These are phyloP conservation scores for Aureobasidium subglaciale DNA, from an alignment of 2,329 filamentous ascomycete species.

Conservation along the genomic window DNA sequence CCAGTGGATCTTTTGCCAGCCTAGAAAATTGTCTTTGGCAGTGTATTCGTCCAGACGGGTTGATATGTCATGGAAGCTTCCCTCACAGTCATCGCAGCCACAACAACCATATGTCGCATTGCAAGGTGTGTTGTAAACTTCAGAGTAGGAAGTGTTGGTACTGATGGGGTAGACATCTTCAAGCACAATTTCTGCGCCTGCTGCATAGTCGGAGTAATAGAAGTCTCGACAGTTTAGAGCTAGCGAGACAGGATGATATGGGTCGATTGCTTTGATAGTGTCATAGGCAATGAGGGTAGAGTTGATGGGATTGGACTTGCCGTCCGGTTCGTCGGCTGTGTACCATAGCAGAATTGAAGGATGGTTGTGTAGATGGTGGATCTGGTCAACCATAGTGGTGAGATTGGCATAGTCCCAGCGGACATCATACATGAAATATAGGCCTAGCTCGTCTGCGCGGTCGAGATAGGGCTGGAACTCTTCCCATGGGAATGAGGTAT, in stretches of 20 bases:
- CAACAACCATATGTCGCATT: conserved; percentile 55
- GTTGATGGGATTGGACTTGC: conserved; percentile 47
- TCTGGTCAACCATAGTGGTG: conserved; percentile 30
- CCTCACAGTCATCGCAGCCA: conserved; percentile 54
- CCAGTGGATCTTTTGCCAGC: conserved; percentile 41
- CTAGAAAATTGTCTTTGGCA: conserved; percentile 34
- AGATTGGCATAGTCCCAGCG: conserved; percentile 34
- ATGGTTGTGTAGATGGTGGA: conserved; percentile 27
- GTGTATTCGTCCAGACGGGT: conserved; percentile 36
- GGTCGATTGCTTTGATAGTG: conserved; percentile 44
- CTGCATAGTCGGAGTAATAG: conserved; percentile 49
- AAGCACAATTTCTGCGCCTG: conserved; percentile 52
- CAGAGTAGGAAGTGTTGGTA: conserved; percentile 48
- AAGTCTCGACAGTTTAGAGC: conserved; percentile 57
- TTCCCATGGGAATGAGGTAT: conserved; percentile 34
- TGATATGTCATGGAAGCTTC: conserved; percentile 46
- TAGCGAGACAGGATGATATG: conserved; percentile 53
- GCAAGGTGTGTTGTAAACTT: conserved; percentile 48
- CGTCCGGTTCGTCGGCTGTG: conserved; percentile 49
- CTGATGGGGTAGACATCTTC: conserved; percentile 54
- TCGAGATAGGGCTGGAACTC: conserved; percentile 36
- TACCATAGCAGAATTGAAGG: conserved; percentile 39
- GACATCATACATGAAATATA: conserved; percentile 43
- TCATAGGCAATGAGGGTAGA: conserved; percentile 36
- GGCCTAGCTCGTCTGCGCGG: conserved; percentile 35